Evolutionary conservation across 2,329 filamentous ascomycete genomes (phyloP).

Genomic region (Phaeosphaeria sp.): DNA sequence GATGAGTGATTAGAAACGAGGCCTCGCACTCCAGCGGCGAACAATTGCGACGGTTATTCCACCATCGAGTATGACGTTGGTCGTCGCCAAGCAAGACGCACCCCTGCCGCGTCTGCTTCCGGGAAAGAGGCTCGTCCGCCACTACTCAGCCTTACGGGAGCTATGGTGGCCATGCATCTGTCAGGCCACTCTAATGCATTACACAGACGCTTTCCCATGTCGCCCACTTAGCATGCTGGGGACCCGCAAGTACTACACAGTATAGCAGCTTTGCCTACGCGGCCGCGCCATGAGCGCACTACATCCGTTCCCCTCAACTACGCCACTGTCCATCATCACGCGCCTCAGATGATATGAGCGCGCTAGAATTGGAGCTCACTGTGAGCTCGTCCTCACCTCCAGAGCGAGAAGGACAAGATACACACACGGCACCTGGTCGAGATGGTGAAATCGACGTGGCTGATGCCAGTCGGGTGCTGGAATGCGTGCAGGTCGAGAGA

Average conservation of each 20-base stretch:
- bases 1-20: background rate
- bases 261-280: background rate
- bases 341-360: conserved; percentile 32
- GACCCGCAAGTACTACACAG: background rate
- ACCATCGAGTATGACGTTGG: conserved; percentile 16
- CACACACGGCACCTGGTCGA: background rate
- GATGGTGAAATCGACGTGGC: conserved; percentile 27
- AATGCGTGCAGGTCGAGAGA: conserved; percentile 35
- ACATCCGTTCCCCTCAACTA: background rate
- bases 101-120: background rate
- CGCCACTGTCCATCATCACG: background rate
- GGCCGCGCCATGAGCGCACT: conserved; percentile 3
- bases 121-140: conserved; percentile 5
- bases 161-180: background rate
- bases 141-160: conserved; percentile 17
- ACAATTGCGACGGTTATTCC: conserved; percentile 15
- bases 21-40: conserved; percentile 6
- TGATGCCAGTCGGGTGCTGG: conserved; percentile 36
- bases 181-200: background rate
- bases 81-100: conserved; percentile 5
- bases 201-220: conserved; percentile 6
- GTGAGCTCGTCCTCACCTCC: background rate
- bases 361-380: conserved; percentile 5
- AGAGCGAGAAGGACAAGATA: background rate
- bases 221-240: background rate